phyloP scores from a whole-genome alignment of 495 filamentous ascomycete species.

The Penicillium cosmopolitanum region DNA sequence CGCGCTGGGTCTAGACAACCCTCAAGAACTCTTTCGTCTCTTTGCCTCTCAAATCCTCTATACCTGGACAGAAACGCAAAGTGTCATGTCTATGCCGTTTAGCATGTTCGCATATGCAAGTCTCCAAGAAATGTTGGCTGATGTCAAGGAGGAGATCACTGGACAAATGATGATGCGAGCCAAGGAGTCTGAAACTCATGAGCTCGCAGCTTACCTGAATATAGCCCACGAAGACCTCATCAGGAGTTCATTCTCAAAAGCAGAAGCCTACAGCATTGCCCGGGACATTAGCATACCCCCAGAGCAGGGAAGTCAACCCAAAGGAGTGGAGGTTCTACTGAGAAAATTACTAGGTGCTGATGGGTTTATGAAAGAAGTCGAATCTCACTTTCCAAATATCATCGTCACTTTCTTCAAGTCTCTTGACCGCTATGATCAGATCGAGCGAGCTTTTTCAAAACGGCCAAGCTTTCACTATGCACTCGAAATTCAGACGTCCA shows the following conservation, averaged over 20 bases:
- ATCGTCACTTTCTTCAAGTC: constrained; percentile 71
- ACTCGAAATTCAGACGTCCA: constrained; percentile 64
- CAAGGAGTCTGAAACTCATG: constrained; percentile 62
- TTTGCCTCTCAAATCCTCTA: constrained; percentile 92
- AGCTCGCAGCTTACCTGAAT: constrained; percentile 61
- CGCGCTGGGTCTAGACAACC: constrained; percentile 62
- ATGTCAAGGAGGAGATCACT: constrained; percentile 78
- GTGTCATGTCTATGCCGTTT: constrained; percentile 72
- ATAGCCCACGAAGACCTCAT: constrained; percentile 60
- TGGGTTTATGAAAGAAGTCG: constrained; percentile 60
- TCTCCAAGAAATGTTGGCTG: constrained; percentile 68
- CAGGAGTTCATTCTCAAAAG: constrained; percentile 72
- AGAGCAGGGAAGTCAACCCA: constrained; percentile 50
- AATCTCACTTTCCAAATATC: constrained; percentile 73
- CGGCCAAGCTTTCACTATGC: constrained; percentile 61
- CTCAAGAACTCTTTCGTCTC: constrained; percentile 76
- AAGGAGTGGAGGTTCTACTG: constrained; percentile 68
- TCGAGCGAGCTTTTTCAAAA: constrained; percentile 73
- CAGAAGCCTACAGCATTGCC: constrained; percentile 81
- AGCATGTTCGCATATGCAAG: constrained; percentile 76
- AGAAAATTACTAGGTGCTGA: constrained; percentile 71
- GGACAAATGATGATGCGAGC: constrained; percentile 85
- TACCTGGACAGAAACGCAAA: constrained; percentile 77
- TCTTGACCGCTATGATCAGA: constrained; percentile 73
- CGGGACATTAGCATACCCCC: constrained; percentile 70